Base-by-base conservation (phyloP, 352 stramenopile genomes). In the Pythium aphanidermatum region DNA sequence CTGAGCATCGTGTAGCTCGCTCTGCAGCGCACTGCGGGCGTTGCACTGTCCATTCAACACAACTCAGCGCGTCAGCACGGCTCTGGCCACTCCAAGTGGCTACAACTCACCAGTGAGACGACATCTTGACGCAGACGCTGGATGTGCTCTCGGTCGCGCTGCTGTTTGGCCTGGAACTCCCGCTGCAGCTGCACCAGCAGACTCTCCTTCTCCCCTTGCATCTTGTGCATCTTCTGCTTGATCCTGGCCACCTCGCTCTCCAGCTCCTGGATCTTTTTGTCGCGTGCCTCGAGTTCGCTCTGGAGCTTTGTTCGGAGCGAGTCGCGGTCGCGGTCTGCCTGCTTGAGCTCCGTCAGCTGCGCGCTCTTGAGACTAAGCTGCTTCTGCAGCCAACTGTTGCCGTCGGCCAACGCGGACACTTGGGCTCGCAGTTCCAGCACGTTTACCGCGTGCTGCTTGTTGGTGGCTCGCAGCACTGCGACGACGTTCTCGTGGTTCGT, bases 401-500 rank as follows among this genome's bases (percentile, higher is more conserved):
- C 71, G 28, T 84, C 74, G 1, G 60, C 76, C 9, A 86, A 61
- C 5, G 68, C 71, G 12, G 68, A 70, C 14, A 84, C 74, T 23
- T 86, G 74, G 1, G 69, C 70, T 26, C 71, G 65, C 43, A 86
- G 55, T 55, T 86, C 74, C 7, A 84, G 57, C 5, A 86, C 71
- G 23, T 84, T 84, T 16, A 44, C 67, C 1, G 71, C 71, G 42
- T 84, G 71, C 50, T 86, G 71, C 40, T 81, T 78, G 60, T 86
- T 86, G 46, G 70, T 83, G 16, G 71, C 70, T 21, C 74, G 67
- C 3, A 86, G 60, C 37, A 83, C 71, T 1, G 71, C 71, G 14
- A 86, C 70, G 28, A 84, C 65, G 52, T 84, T 86, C 50, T 83
- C 70, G 56, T 86, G 71, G 46, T 77, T 86, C 2, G 67, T 77